Evolutionary conservation across 169 alveolate genomes (phyloP).

Genomic region (Eimeria maxima): DNA sequence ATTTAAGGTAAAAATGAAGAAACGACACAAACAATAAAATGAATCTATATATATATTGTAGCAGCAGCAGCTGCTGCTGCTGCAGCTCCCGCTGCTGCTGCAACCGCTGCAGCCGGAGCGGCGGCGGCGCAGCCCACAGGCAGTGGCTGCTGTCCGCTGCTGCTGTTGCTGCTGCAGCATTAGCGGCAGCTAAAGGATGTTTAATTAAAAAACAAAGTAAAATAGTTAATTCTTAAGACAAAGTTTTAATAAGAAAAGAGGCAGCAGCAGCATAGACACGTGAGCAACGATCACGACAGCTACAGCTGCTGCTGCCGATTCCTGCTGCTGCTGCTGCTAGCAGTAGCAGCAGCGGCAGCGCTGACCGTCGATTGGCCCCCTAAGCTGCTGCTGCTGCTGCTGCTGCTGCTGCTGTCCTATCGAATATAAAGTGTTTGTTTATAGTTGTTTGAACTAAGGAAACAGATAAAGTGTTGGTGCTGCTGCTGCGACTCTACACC

Average conservation of each 20-base stretch:
- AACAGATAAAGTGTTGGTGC: conserved; percentile 16
- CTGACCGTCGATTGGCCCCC: conserved; percentile 26
- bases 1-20: too few species aligned
- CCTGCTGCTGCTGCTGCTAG: conserved; percentile 26
- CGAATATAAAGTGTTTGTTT: neutral
- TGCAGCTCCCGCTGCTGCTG: neutral
- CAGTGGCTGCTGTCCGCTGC: neutral
- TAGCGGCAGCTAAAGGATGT: neutral
- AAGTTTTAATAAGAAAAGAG: neutral
- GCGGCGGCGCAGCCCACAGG: conserved; percentile 5
- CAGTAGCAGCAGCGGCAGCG: neutral
- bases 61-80: neutral
- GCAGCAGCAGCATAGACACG: neutral
- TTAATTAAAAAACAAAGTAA: neutral
- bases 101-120: neutral
- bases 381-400: neutral
- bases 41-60: too few species aligned
- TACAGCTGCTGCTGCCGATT: conserved; percentile 41
- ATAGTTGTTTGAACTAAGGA: neutral
- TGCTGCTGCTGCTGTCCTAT: conserved; percentile 35
- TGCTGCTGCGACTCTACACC: neutral
- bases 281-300: neutral
- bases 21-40: too few species aligned
- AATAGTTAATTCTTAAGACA: neutral
- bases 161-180: neutral